These are phyloP conservation scores for Globisporangium paroecandrum DNA, from an alignment of 352 stramenopile genomes.

Conservation along the genomic window DNA sequence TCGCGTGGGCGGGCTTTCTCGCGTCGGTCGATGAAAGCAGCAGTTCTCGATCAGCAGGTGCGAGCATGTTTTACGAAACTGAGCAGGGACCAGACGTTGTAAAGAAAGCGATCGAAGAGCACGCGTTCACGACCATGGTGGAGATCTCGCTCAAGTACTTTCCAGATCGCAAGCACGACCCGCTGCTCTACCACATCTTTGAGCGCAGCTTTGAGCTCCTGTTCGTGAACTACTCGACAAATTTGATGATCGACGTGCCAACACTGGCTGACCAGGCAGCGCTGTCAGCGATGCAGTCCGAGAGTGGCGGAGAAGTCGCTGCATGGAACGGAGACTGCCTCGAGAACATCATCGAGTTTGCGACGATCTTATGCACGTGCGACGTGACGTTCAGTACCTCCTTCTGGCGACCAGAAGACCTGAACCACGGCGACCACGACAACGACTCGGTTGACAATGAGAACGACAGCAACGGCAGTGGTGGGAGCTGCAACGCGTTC, in stretches of 20 bases:
- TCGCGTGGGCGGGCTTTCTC: conserved; percentile 72
- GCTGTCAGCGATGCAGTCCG: conserved; percentile 60
- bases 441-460: conserved; percentile 33
- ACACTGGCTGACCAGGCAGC: conserved; percentile 67
- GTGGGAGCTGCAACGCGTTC: conserved; percentile 58
- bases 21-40: conserved; percentile 26
- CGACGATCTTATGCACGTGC: conserved; percentile 52
- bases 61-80: conserved; percentile 50
- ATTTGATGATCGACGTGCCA: conserved; percentile 77
- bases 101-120: conserved; percentile 65
- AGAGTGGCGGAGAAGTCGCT: conserved; percentile 50
- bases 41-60: conserved; percentile 18
- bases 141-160: conserved; percentile 77
- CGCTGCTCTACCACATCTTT: conserved; percentile 67
- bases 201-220: conserved; percentile 67
- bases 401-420: conserved; percentile 57
- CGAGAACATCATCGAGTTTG: conserved; percentile 77
- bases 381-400: conserved; percentile 53
- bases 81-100: conserved; percentile 50
- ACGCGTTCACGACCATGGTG: conserved; percentile 64
- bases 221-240: conserved; percentile 68
- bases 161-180: conserved; percentile 66
- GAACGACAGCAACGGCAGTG: conserved; percentile 28
- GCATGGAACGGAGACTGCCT: conserved; percentile 73
- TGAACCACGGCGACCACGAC: conserved; percentile 20